These are phyloP conservation scores for Ganoderma lucidum DNA, from an alignment of 1,284 basidiomycete species.

Conservation along the genomic window DNA sequence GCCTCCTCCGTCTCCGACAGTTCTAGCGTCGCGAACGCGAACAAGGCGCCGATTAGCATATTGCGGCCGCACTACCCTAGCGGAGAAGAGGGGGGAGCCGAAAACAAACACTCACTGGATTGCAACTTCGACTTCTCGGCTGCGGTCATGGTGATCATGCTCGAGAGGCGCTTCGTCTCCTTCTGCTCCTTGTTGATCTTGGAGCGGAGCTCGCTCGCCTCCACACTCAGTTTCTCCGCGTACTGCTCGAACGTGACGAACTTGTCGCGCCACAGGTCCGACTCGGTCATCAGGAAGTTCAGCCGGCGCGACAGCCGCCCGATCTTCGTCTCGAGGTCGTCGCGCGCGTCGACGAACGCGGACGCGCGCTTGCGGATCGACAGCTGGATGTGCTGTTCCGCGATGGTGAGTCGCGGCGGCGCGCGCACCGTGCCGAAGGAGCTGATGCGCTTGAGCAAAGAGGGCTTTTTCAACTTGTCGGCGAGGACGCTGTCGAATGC, in stretches of 20 bases:
- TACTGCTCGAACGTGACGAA: slow-evolving; percentile 92
- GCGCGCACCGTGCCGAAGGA: slow-evolving; percentile 76
- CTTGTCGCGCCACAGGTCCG: slow-evolving; percentile 89
- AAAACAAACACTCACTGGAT: slow-evolving; percentile 58
- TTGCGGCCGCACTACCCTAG: background rate
- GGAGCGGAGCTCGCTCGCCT: slow-evolving; percentile 80
- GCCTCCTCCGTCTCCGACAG: slow-evolving; percentile 77
- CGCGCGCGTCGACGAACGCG: slow-evolving; percentile 92
- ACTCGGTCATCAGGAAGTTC: slow-evolving; percentile 92
- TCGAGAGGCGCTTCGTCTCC: slow-evolving; percentile 84
- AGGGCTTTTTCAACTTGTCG: slow-evolving; percentile 92
- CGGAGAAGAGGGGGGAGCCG: slow-evolving; percentile 14
- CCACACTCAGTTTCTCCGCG: slow-evolving; percentile 87
- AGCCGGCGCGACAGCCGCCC: slow-evolving; percentile 82
- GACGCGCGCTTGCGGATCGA: slow-evolving; percentile 90
- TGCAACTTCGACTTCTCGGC: slow-evolving; percentile 81
- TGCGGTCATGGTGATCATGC: slow-evolving; percentile 77
- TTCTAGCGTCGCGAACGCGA: slow-evolving; percentile 49
- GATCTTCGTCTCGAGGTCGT: slow-evolving; percentile 91
- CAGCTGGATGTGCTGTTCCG: slow-evolving; percentile 84
- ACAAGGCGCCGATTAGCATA: slow-evolving; percentile 24
- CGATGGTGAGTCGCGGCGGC: slow-evolving; percentile 76
- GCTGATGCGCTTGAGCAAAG: slow-evolving; percentile 86
- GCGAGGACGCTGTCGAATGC: slow-evolving; percentile 90
- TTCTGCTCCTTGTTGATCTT: slow-evolving; percentile 91